phyloP scores from a whole-genome alignment of 2,329 filamentous ascomycete genomes.

The Monascus ruber region DNA sequence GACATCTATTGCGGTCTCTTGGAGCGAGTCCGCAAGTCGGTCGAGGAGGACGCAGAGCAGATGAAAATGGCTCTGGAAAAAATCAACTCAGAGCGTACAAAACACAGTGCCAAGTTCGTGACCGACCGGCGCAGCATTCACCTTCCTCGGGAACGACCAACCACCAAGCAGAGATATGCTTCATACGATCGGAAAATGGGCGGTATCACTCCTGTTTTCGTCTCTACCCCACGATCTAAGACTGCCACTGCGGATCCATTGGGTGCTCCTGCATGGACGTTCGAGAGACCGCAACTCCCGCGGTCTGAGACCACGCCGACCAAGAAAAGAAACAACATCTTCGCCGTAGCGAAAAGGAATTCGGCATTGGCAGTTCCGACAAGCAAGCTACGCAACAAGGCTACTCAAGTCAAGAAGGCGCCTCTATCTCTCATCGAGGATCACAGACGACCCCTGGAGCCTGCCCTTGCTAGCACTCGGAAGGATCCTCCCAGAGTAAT shows the following conservation, averaged over 20 bases:
- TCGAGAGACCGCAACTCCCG: conserved; percentile 12
- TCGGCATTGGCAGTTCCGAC: conserved; percentile 27
- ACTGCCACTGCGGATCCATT: conserved; percentile 4
- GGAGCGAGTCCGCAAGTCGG: conserved; percentile 45
- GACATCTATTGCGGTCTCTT: conserved; percentile 63
- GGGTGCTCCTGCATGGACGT: conserved; percentile 11
- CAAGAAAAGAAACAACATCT: conserved; percentile 25
- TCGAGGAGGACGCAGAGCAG: conserved; percentile 46
- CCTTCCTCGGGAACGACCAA: conserved; percentile 20
- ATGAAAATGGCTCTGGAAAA: conserved; percentile 48
- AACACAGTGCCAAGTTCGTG: conserved; percentile 48
- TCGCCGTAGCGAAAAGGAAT: conserved; percentile 25
- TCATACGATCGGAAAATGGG: conserved; percentile 22
- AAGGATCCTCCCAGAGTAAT: conserved; percentile 5
- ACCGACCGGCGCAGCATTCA: conserved; percentile 23
- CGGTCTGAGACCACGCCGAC: conserved; percentile 6
- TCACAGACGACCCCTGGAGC: conserved; percentile 19
- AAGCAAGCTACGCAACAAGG: conserved; percentile 28
- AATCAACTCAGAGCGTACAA: conserved; percentile 47
- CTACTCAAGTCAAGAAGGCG: conserved; percentile 27
- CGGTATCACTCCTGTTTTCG: conserved; percentile 14
- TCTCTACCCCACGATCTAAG: conserved; percentile 4
- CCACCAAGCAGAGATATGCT: conserved; percentile 19
- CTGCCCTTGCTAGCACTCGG: conserved; percentile 5
- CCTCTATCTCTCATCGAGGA: conserved; percentile 32